Evolutionary conservation across 495 filamentous ascomycete species (phyloP), one percentile per base, ranked within the genome.

Genomic region (Neurospora sp.): DNA sequence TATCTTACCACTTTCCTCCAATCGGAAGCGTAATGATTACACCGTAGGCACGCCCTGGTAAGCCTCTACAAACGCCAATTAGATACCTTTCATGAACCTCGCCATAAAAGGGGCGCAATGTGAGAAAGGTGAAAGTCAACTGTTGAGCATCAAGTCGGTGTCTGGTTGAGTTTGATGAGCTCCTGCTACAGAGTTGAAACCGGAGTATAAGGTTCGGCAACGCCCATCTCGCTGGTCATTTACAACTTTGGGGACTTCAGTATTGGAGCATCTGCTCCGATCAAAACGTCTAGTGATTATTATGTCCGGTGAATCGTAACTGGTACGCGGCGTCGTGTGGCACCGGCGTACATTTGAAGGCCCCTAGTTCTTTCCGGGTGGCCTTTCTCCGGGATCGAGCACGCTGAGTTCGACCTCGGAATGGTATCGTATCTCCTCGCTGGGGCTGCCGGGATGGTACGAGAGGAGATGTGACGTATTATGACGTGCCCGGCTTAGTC

Each of bases 401-500:
- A 35, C 14, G 27, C 54, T 66, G 7, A 66, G 54, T 35, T 62
- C 27, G 12, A 66, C 54, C 54, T 66, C 54, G 27, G 6, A 18
- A 66, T 66, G 54, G 12, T 44, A 44, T 38, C 35, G 18, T 46
- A 11, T 20, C 39, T 14, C 69, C 39, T 41, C 35, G 39, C 37
- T 39, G 10, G 23, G 27, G 14, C 27, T 35, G 14, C 54, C 14
- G 54, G 27, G 23, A 59, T 74, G 70, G 12, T 27, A 12, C 4
- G 10, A 18, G 10, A 18, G 11, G 27, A 27, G n/a, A 18, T 27
- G 12, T 23, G 38, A n/a, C 39, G 23, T 73, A 23, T 18, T 54
- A 23, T 72, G 39, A 41, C 41, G 38, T 20, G 73, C 39, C 40
- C 37, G 18, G 9, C 62, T 84, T 83, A 94, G 79, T 94, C 92